Evolutionary conservation across 2,329 filamentous ascomycete species (phyloP).

Genomic region (Phaeosphaeria sp.): DNA sequence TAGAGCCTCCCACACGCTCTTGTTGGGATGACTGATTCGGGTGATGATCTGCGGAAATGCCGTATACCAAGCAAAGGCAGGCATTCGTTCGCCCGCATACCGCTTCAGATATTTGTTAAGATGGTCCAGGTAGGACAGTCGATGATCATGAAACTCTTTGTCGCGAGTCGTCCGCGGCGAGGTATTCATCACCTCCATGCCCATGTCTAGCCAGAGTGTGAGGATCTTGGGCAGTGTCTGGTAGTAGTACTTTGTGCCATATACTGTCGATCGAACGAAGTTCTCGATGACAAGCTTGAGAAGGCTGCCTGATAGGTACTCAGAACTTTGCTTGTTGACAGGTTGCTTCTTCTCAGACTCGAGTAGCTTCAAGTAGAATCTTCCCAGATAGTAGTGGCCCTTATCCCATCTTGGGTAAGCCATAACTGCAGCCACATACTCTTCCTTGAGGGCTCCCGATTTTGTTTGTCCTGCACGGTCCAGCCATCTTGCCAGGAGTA

Average conservation of each 20-base stretch:
- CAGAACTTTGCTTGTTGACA: slow-evolving; percentile 69
- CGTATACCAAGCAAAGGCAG: slow-evolving; percentile 80
- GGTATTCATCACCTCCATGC: slow-evolving; percentile 66
- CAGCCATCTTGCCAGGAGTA: slow-evolving; percentile 95
- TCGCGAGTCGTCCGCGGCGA: slow-evolving; percentile 30
- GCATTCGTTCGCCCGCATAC: slow-evolving; percentile 71
- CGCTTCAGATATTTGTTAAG: slow-evolving; percentile 75
- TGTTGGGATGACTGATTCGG: slow-evolving; percentile 88
- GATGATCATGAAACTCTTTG: slow-evolving; percentile 40
- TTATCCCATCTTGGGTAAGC: slow-evolving; percentile 83
- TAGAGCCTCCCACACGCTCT: slow-evolving; percentile 76
- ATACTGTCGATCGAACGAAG: slow-evolving; percentile 84
- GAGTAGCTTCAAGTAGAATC: slow-evolving; percentile 95
- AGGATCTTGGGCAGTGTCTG: slow-evolving; percentile 91
- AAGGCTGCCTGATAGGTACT: slow-evolving; percentile 75
- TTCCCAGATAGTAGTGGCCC: slow-evolving; percentile 94
- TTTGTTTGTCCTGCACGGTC: slow-evolving; percentile 94
- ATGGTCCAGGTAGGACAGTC: slow-evolving; percentile 34
- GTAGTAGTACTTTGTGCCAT: slow-evolving; percentile 93
- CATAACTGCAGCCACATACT: slow-evolving; percentile 80
- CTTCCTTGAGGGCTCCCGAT: slow-evolving; percentile 72
- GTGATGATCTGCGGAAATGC: slow-evolving; percentile 92
- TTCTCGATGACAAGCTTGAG: slow-evolving; percentile 92
- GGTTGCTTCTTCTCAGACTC: slow-evolving; percentile 85
- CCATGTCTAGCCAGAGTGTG: slow-evolving; percentile 93